Base-by-base conservation (phyloP, 1,284 basidiomycete species). In the Termitomyces sp. region DNA sequence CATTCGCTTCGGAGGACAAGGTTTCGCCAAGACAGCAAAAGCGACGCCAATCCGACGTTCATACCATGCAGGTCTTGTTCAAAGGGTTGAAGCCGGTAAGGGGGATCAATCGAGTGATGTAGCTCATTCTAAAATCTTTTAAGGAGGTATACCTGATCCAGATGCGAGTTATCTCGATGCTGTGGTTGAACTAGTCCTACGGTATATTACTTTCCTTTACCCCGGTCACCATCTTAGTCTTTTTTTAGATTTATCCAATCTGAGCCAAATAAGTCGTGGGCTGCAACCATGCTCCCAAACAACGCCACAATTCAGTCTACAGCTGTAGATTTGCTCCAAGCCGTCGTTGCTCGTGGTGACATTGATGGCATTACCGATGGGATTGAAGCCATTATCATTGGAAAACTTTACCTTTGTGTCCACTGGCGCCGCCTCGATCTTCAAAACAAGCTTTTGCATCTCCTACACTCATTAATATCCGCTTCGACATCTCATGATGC, bases 371-470 rank as follows among this genome's bases (percentile, higher is more conserved):
- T 79, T 1, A 71, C 91, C 2, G 79, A 84, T 52, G 72, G 73
- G 19, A 75, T 94, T 45, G 88, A 96, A 66, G 76, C 80, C 0
- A 77, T 79, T 0, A 75, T 97, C 34, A 75, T 93, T 40, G 79
- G 80, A 46, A 89, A 91, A 63, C 76, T 97, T 1, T 91, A 85
- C 60, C 73, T 83, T 46, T 86, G 80, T 28, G 75, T 97, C 16
- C 86, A 93, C 58, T 73, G 74, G 19, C 73, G 72, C 16, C 79
- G 84, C 30, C 77, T 93, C 33, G 88, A 94, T 60, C 74, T 94
- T 13, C 94, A 97, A 69, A 94, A 93, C 75, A 95, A 94, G 64
- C 80, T 97, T 52, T 81, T 99, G 1, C 93, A 94, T 60, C 81
- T 96, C 8, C 78, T 99, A 1, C 94, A 97, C 64, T 88, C 91